phyloP scores from a whole-genome alignment of 2,329 filamentous ascomycete species.

The Atkinsonella hypoxylon region DNA sequence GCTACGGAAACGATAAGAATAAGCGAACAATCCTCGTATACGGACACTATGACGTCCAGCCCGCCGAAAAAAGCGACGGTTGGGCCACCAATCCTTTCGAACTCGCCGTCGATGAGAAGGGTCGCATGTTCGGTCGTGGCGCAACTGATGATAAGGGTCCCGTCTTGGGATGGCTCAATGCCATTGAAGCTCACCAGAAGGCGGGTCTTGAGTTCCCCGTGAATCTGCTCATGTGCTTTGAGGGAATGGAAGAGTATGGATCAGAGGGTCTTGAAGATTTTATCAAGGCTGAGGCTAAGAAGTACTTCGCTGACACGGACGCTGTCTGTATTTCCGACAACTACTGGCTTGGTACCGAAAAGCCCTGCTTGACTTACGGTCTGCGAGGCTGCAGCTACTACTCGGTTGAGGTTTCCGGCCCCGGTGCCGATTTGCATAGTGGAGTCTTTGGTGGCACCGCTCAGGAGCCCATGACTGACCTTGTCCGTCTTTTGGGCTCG shows the following conservation, averaged over 20 bases:
- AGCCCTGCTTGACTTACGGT: conserved; percentile 95
- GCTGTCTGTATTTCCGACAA: conserved; percentile 98
- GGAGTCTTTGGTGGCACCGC: conserved; percentile 94
- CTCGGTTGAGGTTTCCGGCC: conserved; percentile 78
- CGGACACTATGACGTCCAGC: conserved; percentile 97
- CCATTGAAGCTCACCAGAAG: conserved; percentile 95
- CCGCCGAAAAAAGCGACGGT: conserved; percentile 82
- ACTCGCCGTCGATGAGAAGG: conserved; percentile 76
- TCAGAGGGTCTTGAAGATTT: conserved; percentile 94
- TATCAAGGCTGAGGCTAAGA: conserved; percentile 80
- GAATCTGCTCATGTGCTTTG: conserved; percentile 98
- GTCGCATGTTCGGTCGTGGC: conserved; percentile 90
- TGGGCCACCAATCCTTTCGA: conserved; percentile 95
- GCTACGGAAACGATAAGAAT: conserved; percentile 82
- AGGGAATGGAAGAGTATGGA: conserved; percentile 99
- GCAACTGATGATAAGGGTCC: conserved; percentile 97
- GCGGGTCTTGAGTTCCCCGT: conserved; percentile 90
- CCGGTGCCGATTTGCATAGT: conserved; percentile 87
- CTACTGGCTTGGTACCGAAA: conserved; percentile 99
- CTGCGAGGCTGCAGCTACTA: conserved; percentile 98
- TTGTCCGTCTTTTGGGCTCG: conserved; percentile 68
- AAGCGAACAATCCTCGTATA: conserved; percentile 96
- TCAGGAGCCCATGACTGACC: conserved; percentile 97
- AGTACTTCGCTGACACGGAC: conserved; percentile 90
- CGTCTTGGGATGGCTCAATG: conserved; percentile 93